Evolutionary conservation across 371 early-diverging fungal species (phyloP).

Genomic region (Syncephalastrum monosporum): DNA sequence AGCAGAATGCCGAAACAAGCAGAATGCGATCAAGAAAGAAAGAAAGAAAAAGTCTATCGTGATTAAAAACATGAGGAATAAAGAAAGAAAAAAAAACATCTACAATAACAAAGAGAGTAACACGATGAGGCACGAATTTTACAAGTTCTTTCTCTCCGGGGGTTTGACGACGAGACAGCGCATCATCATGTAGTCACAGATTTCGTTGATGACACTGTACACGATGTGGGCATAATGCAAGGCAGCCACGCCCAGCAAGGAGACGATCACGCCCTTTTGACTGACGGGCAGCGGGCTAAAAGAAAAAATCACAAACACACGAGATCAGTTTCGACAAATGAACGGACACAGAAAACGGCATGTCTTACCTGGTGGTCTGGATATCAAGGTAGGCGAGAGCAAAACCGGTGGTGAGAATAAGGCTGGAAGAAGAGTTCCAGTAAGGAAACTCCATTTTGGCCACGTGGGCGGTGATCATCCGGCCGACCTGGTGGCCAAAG

Average conservation of each 20-base stretch:
- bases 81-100: too few relatives aligned
- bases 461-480: conserved; percentile 87
- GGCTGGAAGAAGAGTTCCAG: conserved; percentile 61
- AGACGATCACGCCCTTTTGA: conserved; percentile 24
- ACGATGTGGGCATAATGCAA: conserved; percentile 69
- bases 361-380: conserved; percentile 45
- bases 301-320: too few relatives aligned
- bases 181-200: conserved; percentile 83
- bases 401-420: conserved; percentile 58
- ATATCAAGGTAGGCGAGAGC: conserved; percentile 58
- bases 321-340: not conserved
- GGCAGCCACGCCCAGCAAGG: conserved; percentile 25
- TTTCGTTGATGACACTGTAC: conserved; percentile 70
- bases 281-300: conserved; percentile 18
- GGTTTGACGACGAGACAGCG: conserved; percentile 57
- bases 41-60: too few relatives aligned
- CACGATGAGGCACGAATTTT: too few relatives aligned
- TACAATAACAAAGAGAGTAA: too few relatives aligned
- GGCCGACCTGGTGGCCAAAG: conserved; percentile 84
- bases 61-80: too few relatives aligned
- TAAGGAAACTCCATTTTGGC: conserved; percentile 77
- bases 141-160: too few relatives aligned
- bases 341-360: conserved; percentile 6
- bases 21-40: too few relatives aligned
- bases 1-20: not conserved